A percentile compares a stretch with the other conserved stretches of the same genome.
Evolutionary conservation across 352 stramenopile species (phyloP).

Genomic region (Phytophthora citrophthora): DNA sequence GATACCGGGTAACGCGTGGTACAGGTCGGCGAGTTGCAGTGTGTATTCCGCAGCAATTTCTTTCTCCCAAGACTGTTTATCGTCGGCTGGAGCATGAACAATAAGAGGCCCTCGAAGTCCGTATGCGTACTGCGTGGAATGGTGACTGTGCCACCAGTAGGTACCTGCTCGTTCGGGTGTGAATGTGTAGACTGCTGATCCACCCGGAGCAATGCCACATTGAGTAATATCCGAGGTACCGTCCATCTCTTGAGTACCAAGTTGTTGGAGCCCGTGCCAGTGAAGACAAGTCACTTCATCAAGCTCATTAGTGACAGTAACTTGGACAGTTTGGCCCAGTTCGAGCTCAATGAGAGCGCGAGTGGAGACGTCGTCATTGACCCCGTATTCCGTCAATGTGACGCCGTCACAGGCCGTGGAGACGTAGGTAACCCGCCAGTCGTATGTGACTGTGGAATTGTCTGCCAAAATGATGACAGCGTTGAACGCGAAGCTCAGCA

Average conservation of each 20-base stretch:
- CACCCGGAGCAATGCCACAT: slow-evolving; percentile 25
- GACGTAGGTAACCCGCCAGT: slow-evolving; percentile 35
- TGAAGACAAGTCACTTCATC: slow-evolving; percentile 31
- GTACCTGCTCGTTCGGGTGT: slow-evolving; percentile 32
- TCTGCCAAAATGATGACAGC: slow-evolving; percentile 1
- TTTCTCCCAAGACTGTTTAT: slow-evolving; percentile 20
- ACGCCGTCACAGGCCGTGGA: slow-evolving; percentile 30
- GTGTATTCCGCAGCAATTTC: slow-evolving; percentile 30
- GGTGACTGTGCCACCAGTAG: slow-evolving; percentile 47
- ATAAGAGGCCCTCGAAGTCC: slow-evolving; percentile 36
- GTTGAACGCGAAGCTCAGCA: slow-evolving; percentile 2
- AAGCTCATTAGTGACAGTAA: slow-evolving; percentile 32
- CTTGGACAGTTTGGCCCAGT: slow-evolving; percentile 31
- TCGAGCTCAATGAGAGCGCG: slow-evolving; percentile 28
- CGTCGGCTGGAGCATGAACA: slow-evolving; percentile 19
- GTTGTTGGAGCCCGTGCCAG: slow-evolving; percentile 43
- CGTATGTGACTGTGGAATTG: slow-evolving; percentile 27
- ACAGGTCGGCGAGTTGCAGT: slow-evolving; percentile 40
- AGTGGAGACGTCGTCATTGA: slow-evolving; percentile 21
- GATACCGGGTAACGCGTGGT: slow-evolving; percentile 23
- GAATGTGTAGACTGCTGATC: slow-evolving; percentile 34
- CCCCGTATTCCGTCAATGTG: slow-evolving; percentile 22
- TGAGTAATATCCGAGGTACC: slow-evolving; percentile 43
- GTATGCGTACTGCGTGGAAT: slow-evolving; percentile 39
- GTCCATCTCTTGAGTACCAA: slow-evolving; percentile 44